These are phyloP conservation scores for Phragmites australis DNA, from an alignment of 176 grass and related monocot species.

Conservation along the genomic window DNA sequence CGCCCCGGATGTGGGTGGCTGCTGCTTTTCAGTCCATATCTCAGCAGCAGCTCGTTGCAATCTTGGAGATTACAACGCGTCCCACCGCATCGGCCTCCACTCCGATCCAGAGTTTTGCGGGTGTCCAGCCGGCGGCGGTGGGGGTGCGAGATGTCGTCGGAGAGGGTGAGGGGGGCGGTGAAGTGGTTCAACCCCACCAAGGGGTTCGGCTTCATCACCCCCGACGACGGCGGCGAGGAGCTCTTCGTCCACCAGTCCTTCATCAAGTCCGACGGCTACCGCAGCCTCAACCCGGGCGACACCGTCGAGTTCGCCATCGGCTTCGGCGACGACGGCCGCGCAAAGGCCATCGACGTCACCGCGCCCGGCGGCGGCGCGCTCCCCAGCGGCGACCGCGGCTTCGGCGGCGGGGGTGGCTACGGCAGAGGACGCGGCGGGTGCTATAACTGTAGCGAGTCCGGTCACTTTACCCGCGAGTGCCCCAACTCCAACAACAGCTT, in stretches of 20 bases:
- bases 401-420: not conserved
- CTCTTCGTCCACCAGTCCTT: constrained; percentile 41
- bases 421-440: not conserved
- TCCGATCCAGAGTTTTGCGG: not conserved
- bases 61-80: not conserved
- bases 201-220: constrained; percentile 42
- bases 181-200: constrained; percentile 43
- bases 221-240: constrained; percentile 22
- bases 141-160: not conserved
- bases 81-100: not conserved
- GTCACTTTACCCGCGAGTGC: constrained; percentile 19
- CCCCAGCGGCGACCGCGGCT: not conserved
- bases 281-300: constrained; percentile 26
- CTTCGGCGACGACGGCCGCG: constrained; percentile 8
- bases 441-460: constrained; percentile 16
- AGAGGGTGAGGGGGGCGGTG: constrained; percentile 19
- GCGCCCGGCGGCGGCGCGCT: constrained; percentile 13
- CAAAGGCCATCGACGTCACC: constrained; percentile 30
- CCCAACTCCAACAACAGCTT: no score
- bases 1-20: no score
- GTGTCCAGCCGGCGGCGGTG: not conserved
- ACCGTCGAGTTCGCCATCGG: constrained; percentile 14
- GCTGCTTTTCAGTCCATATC: not conserved
- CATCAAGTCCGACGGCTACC: constrained; percentile 40
- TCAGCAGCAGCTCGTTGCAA: no score